Percentiles rank a stretch among this genome's conserved stretches.
These are phyloP conservation scores for Ogataea trehaloabstinens DNA, from an alignment of 805 yeast genomes.

Conservation along the genomic window DNA sequence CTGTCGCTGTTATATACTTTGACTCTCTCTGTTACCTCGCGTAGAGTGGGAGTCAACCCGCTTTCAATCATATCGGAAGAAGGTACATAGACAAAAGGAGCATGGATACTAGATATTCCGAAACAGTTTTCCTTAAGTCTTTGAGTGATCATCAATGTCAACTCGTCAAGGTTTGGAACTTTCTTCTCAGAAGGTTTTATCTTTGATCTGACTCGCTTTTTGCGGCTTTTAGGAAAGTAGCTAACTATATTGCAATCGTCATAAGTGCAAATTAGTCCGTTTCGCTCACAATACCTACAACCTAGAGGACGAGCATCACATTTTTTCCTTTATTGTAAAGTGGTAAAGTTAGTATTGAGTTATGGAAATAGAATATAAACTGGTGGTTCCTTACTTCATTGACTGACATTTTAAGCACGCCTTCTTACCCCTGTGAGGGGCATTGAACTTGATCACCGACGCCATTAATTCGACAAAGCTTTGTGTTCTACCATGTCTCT, in stretches of 20 bases:
- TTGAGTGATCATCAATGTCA: neutral
- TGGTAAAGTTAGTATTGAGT: too few relatives aligned
- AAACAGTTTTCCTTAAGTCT: neutral
- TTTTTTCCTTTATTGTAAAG: conserved; percentile 6
- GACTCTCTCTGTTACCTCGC: conserved; percentile 5
- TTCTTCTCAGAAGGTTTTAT: too few relatives aligned
- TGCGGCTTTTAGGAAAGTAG: neutral
- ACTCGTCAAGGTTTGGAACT: neutral
- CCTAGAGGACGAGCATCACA: conserved; percentile 6
- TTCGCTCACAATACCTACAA: conserved; percentile 5
- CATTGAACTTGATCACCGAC: conserved; percentile 4
- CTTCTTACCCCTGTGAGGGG: neutral
- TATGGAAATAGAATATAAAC: too few relatives aligned
- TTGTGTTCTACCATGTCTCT: too few relatives aligned
- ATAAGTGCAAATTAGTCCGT: conserved; percentile 2
- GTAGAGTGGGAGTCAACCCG: conserved; percentile 6
- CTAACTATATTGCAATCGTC: neutral
- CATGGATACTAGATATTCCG: neutral
- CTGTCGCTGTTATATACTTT: conserved; percentile 6
- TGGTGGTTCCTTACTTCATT: conserved; percentile 5
- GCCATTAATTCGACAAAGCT: too few relatives aligned
- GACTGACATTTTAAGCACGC: conserved; percentile 5
- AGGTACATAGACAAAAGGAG: neutral
- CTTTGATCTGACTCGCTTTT: too few relatives aligned
- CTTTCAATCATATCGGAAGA: neutral